These are phyloP conservation scores for Megacollybia marginata DNA, from an alignment of 768 basidiomycete species.

Conservation along the genomic window DNA sequence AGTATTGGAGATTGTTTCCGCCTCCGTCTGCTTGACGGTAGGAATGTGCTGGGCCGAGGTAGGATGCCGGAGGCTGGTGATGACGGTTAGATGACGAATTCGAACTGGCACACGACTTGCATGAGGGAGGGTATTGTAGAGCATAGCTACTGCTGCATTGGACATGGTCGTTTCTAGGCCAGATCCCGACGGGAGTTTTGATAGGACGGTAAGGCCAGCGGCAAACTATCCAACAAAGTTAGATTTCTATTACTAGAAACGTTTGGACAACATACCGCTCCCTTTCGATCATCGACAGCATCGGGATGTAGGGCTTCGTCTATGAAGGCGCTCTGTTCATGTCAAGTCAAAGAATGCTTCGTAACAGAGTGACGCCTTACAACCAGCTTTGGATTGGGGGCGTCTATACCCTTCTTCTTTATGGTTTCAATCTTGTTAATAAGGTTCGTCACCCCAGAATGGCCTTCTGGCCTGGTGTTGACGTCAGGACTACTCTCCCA, in stretches of 20 bases:
- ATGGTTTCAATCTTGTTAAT: too few species aligned
- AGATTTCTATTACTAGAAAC: too few species aligned
- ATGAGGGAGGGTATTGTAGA: conserved; percentile 11
- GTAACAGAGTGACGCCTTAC: conserved; percentile 6
- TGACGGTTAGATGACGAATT: neutral
- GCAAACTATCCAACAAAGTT: neutral
- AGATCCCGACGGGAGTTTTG: conserved; percentile 1
- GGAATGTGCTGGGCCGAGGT: conserved; percentile 12
- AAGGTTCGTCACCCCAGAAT: too few species aligned
- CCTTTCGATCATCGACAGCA: conserved; percentile 36
- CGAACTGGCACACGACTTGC: neutral
- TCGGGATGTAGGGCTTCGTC: conserved; percentile 22
- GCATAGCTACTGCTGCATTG: conserved; percentile 4
- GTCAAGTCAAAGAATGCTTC: neutral
- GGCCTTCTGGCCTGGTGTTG: conserved; percentile 26
- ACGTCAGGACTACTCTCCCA: too few species aligned
- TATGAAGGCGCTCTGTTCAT: conserved; percentile 20
- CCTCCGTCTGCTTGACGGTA: conserved; percentile 32
- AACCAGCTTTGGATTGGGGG: conserved; percentile 14
- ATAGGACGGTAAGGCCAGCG: conserved; percentile 1
- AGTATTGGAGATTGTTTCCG: conserved; percentile 25
- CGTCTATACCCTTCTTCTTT: too few species aligned
- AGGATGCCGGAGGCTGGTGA: conserved; percentile 6
- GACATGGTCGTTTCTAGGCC: neutral
- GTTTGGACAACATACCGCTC: conserved; percentile 3